Conservation (phyloP, 495 filamentous ascomycete species). For the Chaetomidium leptoderma region DNA sequence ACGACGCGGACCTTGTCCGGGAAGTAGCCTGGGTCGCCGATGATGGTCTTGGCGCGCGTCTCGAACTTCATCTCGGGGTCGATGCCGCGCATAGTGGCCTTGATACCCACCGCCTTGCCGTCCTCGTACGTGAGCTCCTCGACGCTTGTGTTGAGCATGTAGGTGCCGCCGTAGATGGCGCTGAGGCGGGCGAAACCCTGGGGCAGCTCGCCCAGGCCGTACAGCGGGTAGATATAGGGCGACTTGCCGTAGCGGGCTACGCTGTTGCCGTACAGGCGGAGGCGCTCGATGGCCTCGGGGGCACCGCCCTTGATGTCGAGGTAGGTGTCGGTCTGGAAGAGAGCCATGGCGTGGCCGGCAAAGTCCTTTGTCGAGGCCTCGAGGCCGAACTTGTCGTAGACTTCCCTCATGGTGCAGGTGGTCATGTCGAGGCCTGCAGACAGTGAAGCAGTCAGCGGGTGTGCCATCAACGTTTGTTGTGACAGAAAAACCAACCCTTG, state of each 20-base stretch:
- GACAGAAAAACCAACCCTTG: slow-evolving; percentile 58
- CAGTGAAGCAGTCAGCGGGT: background rate
- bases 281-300: slow-evolving; percentile 83
- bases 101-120: slow-evolving; percentile 84
- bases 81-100: slow-evolving; percentile 89
- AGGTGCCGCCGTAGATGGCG: slow-evolving; percentile 96
- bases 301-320: slow-evolving; percentile 67
- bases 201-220: slow-evolving; percentile 93
- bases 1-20: slow-evolving; percentile 78
- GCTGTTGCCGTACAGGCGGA: slow-evolving; percentile 94
- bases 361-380: slow-evolving; percentile 93
- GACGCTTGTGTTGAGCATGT: slow-evolving; percentile 95
- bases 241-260: slow-evolving; percentile 98
- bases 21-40: slow-evolving; percentile 97
- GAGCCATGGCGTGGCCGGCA: slow-evolving; percentile 95
- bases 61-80: slow-evolving; percentile 86
- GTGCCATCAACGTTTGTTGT: background rate
- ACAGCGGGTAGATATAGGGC: slow-evolving; percentile 98
- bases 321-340: slow-evolving; percentile 86
- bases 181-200: slow-evolving; percentile 97
- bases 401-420: slow-evolving; percentile 85
- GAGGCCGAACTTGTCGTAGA: slow-evolving; percentile 95
- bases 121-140: slow-evolving; percentile 81
- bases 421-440: slow-evolving; percentile 70
- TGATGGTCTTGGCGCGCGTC: slow-evolving; percentile 92